phyloP scores from a whole-genome alignment of 2,329 filamentous ascomycete genomes.

The Teratosphaeria pseudoeucalypti region DNA sequence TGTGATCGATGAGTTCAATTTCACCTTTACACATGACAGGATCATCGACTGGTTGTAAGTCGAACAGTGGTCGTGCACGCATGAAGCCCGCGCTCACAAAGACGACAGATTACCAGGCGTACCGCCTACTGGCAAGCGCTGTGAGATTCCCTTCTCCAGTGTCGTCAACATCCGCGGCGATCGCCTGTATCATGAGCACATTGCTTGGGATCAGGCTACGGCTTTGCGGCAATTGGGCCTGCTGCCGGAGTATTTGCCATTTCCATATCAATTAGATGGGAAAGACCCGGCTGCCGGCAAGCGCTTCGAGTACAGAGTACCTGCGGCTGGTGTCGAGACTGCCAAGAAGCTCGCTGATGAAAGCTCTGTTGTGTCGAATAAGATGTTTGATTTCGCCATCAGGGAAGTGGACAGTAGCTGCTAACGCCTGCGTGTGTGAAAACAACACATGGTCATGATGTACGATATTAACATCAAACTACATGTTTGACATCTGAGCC shows the following conservation, averaged over 20 bases:
- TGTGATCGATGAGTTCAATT: slow-evolving; percentile 61
- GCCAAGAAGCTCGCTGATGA: slow-evolving; percentile 43
- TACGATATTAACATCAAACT: neutral
- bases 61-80: neutral
- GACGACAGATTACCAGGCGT: slow-evolving; percentile 44
- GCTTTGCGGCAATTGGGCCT: slow-evolving; percentile 52
- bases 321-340: slow-evolving; percentile 48
- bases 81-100: neutral
- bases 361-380: slow-evolving; percentile 42
- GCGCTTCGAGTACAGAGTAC: slow-evolving; percentile 49
- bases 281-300: slow-evolving; percentile 25
- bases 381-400: slow-evolving; percentile 37
- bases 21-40: slow-evolving; percentile 51
- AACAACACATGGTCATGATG: neutral
- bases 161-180: slow-evolving; percentile 60
- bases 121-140: slow-evolving; percentile 43
- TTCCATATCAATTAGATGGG: slow-evolving; percentile 35
- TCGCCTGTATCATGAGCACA: slow-evolving; percentile 59
- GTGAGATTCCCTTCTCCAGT: slow-evolving; percentile 53
- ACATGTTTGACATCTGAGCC: too few relatives aligned
- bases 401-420: slow-evolving; percentile 1
- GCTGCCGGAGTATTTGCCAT: slow-evolving; percentile 54
- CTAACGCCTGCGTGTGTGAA: neutral
- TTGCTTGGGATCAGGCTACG: slow-evolving; percentile 59
- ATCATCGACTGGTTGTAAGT: slow-evolving; percentile 61